A percentile compares a stretch with the other conserved stretches of the same genome.
Evolutionary conservation across 345 rosid species (phyloP).

Genomic region (Eucalyptus cloeziana): DNA sequence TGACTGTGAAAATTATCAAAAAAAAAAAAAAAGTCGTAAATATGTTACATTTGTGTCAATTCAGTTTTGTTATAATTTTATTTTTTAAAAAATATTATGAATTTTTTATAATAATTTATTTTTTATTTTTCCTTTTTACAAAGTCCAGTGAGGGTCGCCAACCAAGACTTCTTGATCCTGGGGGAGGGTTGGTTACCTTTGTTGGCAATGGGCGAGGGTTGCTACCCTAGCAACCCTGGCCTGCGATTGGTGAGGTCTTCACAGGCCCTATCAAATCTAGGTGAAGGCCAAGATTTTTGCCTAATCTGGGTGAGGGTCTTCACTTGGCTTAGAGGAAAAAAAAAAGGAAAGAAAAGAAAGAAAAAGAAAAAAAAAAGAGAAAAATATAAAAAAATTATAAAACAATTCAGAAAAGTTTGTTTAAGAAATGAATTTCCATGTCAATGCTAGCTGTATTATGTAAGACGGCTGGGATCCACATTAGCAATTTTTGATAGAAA

Average conservation of each 20-base stretch:
- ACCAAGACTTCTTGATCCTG: fast-evolving
- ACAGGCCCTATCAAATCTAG: fast-evolving
- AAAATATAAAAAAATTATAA: no score
- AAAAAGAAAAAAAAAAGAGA: no score
- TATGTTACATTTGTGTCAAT: neutral
- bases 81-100: no score
- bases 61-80: neutral
- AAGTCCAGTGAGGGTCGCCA: fast-evolving
- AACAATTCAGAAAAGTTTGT: no score
- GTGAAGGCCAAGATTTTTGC: neutral
- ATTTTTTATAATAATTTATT: no score
- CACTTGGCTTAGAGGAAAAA: neutral
- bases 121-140: no score
- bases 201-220: neutral
- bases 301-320: fast-evolving
- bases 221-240: neutral
- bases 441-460: fast-evolving
- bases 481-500: fast-evolving
- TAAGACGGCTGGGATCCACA: fast-evolving
- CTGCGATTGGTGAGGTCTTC: fast-evolving
- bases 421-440: no score
- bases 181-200: neutral
- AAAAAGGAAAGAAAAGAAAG: fast-evolving
- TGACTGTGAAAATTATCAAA: neutral
- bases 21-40: fast-evolving